Conservation (phyloP, 2,329 filamentous ascomycete genomes). For the Geosmithia morbida region DNA sequence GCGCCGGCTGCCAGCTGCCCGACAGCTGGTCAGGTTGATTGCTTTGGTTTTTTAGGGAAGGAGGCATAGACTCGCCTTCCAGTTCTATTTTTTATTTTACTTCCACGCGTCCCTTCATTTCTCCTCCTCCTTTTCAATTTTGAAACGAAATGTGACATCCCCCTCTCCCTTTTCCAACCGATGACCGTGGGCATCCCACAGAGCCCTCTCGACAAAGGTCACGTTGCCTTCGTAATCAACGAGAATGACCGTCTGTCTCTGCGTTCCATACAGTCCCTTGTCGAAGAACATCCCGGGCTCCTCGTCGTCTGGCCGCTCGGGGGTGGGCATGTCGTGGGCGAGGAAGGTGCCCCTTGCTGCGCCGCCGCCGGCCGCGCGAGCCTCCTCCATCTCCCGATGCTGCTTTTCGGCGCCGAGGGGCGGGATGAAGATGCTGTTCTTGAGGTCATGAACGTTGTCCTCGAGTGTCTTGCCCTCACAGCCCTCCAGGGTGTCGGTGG, state of each 20-base stretch:
- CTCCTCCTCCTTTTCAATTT: constrained; percentile 37
- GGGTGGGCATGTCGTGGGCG: constrained; percentile 19
- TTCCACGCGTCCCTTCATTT: background rate
- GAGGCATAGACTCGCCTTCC: background rate
- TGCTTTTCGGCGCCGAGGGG: constrained; percentile 35
- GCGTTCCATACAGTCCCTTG: constrained; percentile 49
- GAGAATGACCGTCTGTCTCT: constrained; percentile 47
- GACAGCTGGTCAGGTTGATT: no score
- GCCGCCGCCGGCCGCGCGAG: constrained; percentile 11
- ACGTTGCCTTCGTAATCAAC: constrained; percentile 50
- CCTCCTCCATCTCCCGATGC: constrained; percentile 27
- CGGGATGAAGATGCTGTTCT: constrained; percentile 48
- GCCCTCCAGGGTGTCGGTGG: constrained; percentile 39
- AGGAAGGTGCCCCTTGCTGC: constrained; percentile 20
- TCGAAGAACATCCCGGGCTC: constrained; percentile 26
- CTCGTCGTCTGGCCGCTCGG: constrained; percentile 13
- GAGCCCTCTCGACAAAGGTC: constrained; percentile 41
- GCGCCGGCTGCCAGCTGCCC: no score
- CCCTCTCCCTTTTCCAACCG: constrained; percentile 36
- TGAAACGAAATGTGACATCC: constrained; percentile 40
- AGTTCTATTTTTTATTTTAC: background rate
- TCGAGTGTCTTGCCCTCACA: constrained; percentile 30
- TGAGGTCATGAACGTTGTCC: constrained; percentile 36
- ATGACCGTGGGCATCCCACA: constrained; percentile 45
- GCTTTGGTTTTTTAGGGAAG: no score